phyloP scores from a whole-genome alignment of 2,329 filamentous ascomycete genomes.

The Cladophialophora psammophila region DNA sequence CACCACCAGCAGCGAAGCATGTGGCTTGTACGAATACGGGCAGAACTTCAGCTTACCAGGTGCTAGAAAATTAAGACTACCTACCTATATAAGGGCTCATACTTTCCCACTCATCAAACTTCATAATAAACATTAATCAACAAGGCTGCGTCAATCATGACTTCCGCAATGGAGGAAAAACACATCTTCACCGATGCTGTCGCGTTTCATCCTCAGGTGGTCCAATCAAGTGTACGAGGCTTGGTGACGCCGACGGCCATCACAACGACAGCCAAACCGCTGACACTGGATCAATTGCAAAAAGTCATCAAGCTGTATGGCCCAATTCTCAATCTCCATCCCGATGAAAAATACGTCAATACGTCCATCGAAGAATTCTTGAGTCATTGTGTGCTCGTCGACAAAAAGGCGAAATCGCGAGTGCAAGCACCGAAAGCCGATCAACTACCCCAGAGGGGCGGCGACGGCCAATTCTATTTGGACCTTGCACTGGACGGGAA shows the following conservation, averaged over 20 bases:
- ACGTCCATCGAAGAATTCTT: slow-evolving; percentile 30
- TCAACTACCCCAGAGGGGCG: slow-evolving; percentile 20
- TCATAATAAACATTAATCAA: neutral
- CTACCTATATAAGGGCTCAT: slow-evolving; percentile 8
- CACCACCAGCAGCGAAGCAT: neutral
- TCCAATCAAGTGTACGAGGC: slow-evolving; percentile 27
- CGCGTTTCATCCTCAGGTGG: slow-evolving; percentile 19
- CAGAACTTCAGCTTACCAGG: slow-evolving; percentile 1
- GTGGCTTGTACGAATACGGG: slow-evolving; percentile 10
- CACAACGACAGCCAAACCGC: slow-evolving; percentile 21
- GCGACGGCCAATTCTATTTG: slow-evolving; percentile 25
- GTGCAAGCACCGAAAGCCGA: slow-evolving; percentile 6
- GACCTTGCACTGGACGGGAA: slow-evolving; percentile 15
- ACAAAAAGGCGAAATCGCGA: slow-evolving; percentile 20
- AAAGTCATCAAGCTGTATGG: slow-evolving; percentile 22
- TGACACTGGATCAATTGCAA: slow-evolving; percentile 17
- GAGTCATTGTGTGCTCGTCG: slow-evolving; percentile 21
- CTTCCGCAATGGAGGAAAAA: slow-evolving; percentile 4
- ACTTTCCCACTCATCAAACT: neutral
- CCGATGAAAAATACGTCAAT: slow-evolving; percentile 22
- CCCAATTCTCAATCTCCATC: slow-evolving; percentile 26
- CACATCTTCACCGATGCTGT: slow-evolving; percentile 21
- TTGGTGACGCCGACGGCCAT: slow-evolving; percentile 22
- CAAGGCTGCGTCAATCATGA: neutral
- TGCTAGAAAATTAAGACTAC: neutral